Base-by-base conservation (phyloP, 2,329 filamentous ascomycete species). In the Beauveria sp. region DNA sequence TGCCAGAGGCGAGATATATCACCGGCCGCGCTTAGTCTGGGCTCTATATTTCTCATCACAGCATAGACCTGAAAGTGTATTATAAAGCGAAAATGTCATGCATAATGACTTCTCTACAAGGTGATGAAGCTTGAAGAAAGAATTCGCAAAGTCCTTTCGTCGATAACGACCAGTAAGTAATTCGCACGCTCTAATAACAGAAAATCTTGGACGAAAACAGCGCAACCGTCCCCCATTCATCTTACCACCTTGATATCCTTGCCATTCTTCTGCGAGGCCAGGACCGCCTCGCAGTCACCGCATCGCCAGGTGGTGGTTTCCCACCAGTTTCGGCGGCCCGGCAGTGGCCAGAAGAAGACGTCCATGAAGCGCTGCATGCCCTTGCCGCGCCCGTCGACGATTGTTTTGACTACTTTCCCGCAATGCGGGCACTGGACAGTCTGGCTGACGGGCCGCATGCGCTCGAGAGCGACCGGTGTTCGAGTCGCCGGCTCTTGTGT, bases 341-440 rank as follows among this genome's bases (percentile, higher is more conserved):
- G 68, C 8, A 71, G 59, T 48, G 68, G 70, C 22, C 69, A 65
- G 3, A 67, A 64, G 40, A 66, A 67, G 53, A 70, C 57, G 47
- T 68, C 69, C 43, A 70, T 54, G n/a, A 71, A 67, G 63, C 63
- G 51, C 37, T 67, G 64, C 67, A 66, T 68, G 20, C 57, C 51
- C 3, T 65, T 65, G 16, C 69, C 66, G 3, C 67, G 66, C 6
- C 63, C 66, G 3, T 60, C 20, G 5, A 68, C 51, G n/a, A 46
- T 46, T 2, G 65, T 68, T 59, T 63, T 53, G 2, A 67, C 63
- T 22, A 65, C 53, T 18, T 57, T 56, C 10, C 64, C 51, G 63
- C 69, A 70, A 44, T 67, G 68, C 2, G 69, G 68, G 43, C 68
- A 70, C 41, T 71, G 65, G 43, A 70, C 67, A 51, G 62, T 67